Conservation (phyloP, 2,329 filamentous ascomycete genomes). For the Eurotiales sp. region DNA sequence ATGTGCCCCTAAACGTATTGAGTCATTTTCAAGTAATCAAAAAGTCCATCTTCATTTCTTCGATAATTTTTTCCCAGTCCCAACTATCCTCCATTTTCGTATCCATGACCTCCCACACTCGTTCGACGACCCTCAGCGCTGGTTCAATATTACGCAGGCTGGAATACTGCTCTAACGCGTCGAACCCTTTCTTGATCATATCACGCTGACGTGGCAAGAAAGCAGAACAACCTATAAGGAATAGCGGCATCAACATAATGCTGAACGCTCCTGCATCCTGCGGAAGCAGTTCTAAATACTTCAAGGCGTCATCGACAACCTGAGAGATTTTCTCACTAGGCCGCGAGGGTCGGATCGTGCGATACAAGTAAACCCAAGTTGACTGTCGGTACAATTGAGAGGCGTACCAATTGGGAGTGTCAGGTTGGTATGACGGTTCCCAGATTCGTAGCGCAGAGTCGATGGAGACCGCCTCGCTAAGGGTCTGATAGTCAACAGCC, state of each 20-base stretch:
- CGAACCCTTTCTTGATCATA: slow-evolving; percentile 53
- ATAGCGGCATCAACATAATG: slow-evolving; percentile 59
- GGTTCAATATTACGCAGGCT: slow-evolving; percentile 57
- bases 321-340: slow-evolving; percentile 53
- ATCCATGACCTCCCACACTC: slow-evolving; percentile 60
- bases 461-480: slow-evolving; percentile 71
- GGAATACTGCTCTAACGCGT: slow-evolving; percentile 53
- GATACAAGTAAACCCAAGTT: slow-evolving; percentile 61
- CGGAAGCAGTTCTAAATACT: slow-evolving; percentile 55
- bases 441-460: slow-evolving; percentile 71
- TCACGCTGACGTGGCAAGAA: slow-evolving; percentile 54
- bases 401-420: slow-evolving; percentile 53
- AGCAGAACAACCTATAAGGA: slow-evolving; percentile 59
- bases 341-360: slow-evolving; percentile 56
- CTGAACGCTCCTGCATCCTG: slow-evolving; percentile 54
- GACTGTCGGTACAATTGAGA: slow-evolving; percentile 60
- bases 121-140: slow-evolving; percentile 53
- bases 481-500: slow-evolving; percentile 66
- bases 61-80: slow-evolving; percentile 62
- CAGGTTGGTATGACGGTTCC: slow-evolving; percentile 57
- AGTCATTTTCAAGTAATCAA: slow-evolving; percentile 57
- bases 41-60: slow-evolving; percentile 58
- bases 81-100: slow-evolving; percentile 53
- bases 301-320: slow-evolving; percentile 57
- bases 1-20: too few relatives aligned